Evolutionary conservation across 2,329 filamentous ascomycete species (phyloP), one percentile per base, ranked within the genome.

Genomic region (Aureobasidium sp.): DNA sequence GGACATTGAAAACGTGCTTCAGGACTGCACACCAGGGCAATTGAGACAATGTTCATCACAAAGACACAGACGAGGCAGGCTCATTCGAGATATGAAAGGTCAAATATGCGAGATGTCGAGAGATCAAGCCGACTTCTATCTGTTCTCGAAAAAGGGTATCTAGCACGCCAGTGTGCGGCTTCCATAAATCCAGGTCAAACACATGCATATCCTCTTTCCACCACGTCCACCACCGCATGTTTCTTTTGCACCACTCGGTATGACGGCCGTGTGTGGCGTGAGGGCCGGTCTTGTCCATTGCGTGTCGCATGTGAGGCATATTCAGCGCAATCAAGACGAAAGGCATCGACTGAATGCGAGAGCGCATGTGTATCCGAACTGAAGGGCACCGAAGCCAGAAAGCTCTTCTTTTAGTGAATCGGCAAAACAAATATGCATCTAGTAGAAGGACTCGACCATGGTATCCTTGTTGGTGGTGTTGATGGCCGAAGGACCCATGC

Each of bases 371-470:
- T 34, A 36, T 36, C 30, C 53, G 41, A 27, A 36, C 9, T n/a
- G 29, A 39, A 55, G 27, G 29, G 25, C 50, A 14, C 30, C 25
- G 16, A 11, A 30, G 6, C 50, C 30, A n/a, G 6, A 9, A 55
- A 57, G 41, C 27, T 57, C 30, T 34, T 32, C 27, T 45, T 55
- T 14, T 34, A 2, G 11, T 57, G 53, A 13, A 27, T 45, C 37
- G 30, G 21, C 49, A 51, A 39, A 29, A 27, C 39, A 36, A 57
- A 32, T 36, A 29, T 45, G 54, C 41, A 54, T 70, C 82, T 82
- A 99, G 81, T 99, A 99, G 80, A 97, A 99, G 70, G 90, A 96
- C 81, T 99, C 94, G 65, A 99, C 94, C 85, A 99, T 96, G 67
- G 91, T 94, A 75, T 97, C 93, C 84, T 97, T 97, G 81, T 97